phyloP scores from a whole-genome alignment of 208 protist genomes.

The Wallacemonas sp. region DNA sequence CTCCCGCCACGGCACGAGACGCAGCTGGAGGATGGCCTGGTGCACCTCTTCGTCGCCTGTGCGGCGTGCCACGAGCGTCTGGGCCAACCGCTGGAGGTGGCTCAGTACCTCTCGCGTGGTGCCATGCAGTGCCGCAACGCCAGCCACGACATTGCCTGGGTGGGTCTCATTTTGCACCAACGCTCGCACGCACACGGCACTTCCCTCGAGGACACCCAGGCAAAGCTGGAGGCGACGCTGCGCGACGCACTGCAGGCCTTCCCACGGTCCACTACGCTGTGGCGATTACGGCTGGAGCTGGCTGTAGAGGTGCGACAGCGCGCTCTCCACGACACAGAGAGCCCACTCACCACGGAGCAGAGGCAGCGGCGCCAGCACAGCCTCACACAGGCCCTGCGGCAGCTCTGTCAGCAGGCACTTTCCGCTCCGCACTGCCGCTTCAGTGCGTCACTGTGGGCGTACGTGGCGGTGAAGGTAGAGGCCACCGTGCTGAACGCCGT shows the following conservation, averaged over 20 bases:
- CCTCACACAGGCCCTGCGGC: slow-evolving; percentile 24
- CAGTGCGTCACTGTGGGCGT: slow-evolving; percentile 58
- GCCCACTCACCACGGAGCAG: too few species aligned
- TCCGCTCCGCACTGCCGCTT: slow-evolving; percentile 38
- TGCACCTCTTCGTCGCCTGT: slow-evolving; percentile 3
- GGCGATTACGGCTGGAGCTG: slow-evolving; percentile 67
- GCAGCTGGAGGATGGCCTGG: neutral
- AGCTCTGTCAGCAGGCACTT: slow-evolving; percentile 40
- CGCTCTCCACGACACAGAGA: neutral
- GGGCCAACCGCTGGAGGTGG: neutral
- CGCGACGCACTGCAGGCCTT: slow-evolving; percentile 21
- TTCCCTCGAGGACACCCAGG: too few species aligned
- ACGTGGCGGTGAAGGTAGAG: slow-evolving; percentile 59
- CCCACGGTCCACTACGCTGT: slow-evolving; percentile 54
- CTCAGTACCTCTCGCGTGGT: neutral
- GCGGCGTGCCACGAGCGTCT: neutral
- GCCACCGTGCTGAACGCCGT: slow-evolving; percentile 27
- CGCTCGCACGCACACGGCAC: too few species aligned
- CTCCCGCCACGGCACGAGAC: neutral
- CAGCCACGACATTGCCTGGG: slow-evolving; percentile 45
- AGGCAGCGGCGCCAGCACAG: neutral
- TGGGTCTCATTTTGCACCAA: slow-evolving; percentile 61
- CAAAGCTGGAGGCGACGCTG: slow-evolving; percentile 18
- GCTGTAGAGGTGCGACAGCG: slow-evolving; percentile 15
- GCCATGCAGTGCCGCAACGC: slow-evolving; percentile 1